phyloP scores from a whole-genome alignment of 2,329 filamentous ascomycete genomes.

The Colletotrichum camelliae region DNA sequence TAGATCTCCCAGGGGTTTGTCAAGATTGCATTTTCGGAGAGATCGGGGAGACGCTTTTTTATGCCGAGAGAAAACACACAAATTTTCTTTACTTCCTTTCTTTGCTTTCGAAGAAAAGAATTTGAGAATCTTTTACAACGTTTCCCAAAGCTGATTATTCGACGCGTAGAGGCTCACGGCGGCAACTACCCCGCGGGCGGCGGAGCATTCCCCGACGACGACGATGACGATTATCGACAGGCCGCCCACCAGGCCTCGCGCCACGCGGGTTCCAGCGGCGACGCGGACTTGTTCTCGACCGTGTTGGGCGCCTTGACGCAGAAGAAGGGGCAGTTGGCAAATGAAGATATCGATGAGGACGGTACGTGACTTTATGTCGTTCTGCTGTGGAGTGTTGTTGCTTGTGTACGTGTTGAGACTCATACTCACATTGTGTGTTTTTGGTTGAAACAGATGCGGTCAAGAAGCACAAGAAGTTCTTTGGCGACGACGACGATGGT shows the following conservation, averaged over 20 bases:
- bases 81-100: neutral
- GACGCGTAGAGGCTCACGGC: constrained; percentile 34
- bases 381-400: neutral
- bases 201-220: constrained; percentile 40
- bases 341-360: constrained; percentile 55
- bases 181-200: constrained; percentile 35
- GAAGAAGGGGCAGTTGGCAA: constrained; percentile 53
- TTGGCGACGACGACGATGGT: constrained; percentile 56
- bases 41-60: neutral
- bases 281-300: constrained; percentile 53
- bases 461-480: constrained; percentile 77
- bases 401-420: neutral
- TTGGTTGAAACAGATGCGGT: constrained; percentile 61
- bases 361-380: constrained; percentile 35
- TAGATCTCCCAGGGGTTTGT: neutral
- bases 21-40: neutral
- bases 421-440: neutral
- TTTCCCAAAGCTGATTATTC: neutral
- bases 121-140: neutral
- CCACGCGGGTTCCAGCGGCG: constrained; percentile 51
- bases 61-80: neutral
- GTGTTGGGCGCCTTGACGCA: constrained; percentile 53
- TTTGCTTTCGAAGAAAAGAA: neutral
- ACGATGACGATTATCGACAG: constrained; percentile 53
- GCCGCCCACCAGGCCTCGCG: constrained; percentile 54